Base-by-base conservation (phyloP, 768 basidiomycete genomes). In the Leccinum pellstonianum region DNA sequence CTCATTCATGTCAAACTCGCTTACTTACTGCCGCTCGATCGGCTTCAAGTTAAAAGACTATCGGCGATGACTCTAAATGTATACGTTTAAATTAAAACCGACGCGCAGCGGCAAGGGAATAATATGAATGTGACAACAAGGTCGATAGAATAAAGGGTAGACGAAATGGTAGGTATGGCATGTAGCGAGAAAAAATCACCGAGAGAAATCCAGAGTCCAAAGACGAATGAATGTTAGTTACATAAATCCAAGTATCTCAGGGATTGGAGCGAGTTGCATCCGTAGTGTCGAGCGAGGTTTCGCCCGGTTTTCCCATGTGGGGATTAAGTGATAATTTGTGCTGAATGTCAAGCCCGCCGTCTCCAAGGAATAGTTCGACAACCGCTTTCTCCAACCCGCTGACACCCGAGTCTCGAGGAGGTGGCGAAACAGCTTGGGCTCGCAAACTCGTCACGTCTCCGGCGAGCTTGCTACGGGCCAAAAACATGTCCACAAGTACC, bases 401-500 rank as follows among this genome's bases (percentile, higher is more conserved):
- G 60, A 52, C 21, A 48, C 54, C 35, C 51, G 67, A 48, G 56
- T 79, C 74, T 49, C 72, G 77, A 38, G 76, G 73, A 8, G 77
- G 68, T 25, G 77, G 70, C 23, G 77, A 71, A 54, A 72, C 69
- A 12, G 76, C 64, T 49, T 71, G 70, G 11, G 70, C 68, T 31
- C 72, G 71, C 21, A 56, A 55, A 46, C 62, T 51, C 67, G 75
- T 69, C 25, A 70, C 61, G 33, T 77, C 75, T 21, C 70, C 21
- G 11, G 74, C 55, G 48, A 80, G 79, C 17, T 84, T 85, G 55
- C 80, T 80, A 63, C 85, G 85, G 12, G 84, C 80, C 59, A 96
- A 77, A 75, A 91, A 89, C 79, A 93, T 90, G 62, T 92, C 88
- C 29, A 93, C 80, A 58, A 95, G 85, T 47, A 95, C 77, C 54